Evolutionary conservation across 2,329 filamentous ascomycete species (phyloP).

Genomic region (Fusarium pininemorale): DNA sequence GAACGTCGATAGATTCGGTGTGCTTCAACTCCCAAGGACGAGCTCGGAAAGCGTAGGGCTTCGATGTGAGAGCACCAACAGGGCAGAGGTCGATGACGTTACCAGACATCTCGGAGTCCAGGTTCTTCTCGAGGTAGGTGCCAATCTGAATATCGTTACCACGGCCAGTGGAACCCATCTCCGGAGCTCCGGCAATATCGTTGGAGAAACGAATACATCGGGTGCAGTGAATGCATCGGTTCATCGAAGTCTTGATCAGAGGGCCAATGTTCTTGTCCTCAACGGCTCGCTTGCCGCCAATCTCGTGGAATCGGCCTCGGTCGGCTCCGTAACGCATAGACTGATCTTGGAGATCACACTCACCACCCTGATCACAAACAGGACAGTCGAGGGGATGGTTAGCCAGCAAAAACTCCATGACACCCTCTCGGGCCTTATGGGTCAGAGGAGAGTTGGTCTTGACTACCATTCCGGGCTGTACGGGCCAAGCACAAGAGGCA

Average conservation of each 20-base stretch:
- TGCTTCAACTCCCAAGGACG: conserved; percentile 97
- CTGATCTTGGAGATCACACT: conserved; percentile 99
- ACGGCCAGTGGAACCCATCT: conserved; percentile 92
- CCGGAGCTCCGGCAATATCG: conserved; percentile 93
- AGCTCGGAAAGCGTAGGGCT: conserved; percentile 97
- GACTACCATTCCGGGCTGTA: conserved; percentile 98
- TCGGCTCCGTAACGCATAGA: conserved; percentile 99
- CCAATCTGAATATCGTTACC: conserved; percentile 98
- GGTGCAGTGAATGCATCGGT: conserved; percentile 99
- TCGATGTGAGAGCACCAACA: conserved; percentile 94
- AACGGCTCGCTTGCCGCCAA: conserved; percentile 94
- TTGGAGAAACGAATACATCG: conserved; percentile 98
- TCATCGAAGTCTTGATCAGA: conserved; percentile 99
- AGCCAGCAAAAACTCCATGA: conserved; percentile 98
- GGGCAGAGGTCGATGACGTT: conserved; percentile 99
- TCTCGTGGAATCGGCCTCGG: conserved; percentile 94
- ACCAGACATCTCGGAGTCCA: conserved; percentile 93
- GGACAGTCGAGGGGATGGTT: conserved; percentile 97
- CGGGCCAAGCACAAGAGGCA: conserved; percentile 98
- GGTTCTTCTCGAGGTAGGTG: conserved; percentile 93
- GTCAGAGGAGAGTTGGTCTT: conserved; percentile 97
- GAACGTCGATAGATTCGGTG: conserved; percentile 93
- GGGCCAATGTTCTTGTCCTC: conserved; percentile 99
- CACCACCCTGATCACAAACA: conserved; percentile 98
- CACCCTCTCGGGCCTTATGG: conserved; percentile 97